Evolutionary conservation across 305 asterid genomes (phyloP), one percentile per base, ranked within the genome.

Genomic region (Fraxinus floribunda): DNA sequence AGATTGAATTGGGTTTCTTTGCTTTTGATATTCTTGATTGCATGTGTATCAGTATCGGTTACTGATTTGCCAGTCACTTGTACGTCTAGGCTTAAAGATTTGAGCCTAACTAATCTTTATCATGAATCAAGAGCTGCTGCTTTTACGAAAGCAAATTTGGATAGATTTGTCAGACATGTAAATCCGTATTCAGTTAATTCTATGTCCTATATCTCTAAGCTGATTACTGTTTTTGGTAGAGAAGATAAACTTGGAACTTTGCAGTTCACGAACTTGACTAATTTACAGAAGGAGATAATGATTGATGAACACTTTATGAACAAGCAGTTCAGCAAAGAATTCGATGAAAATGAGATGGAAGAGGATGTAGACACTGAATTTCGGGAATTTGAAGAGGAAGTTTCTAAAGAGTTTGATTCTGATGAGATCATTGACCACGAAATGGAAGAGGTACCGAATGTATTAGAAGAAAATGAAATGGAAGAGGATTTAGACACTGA

Each of bases 251-350:
- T 41, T 57, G 85, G 86, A 8, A 84, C 87, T 13, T 5, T 90
- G 79, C 88, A 89, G 77, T 96, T 86, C 83, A 41, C 81, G 84
- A 92, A 94, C 90, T 87, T 93, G 72, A 84, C 94, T 84, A 85
- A 85, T 79, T 77, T 87, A 55, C 87, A 82, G 81, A 83, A 76
- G 24, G 74, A 71, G 66, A 2, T 77, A 76, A 81, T 83, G 89
- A 78, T 78, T 41, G 83, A 78, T 7, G 85, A 80, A 5, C 18
- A 60, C 70, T 80, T 88, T 36, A 70, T 38, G 77, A 72, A 49
- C 52, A 73, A 71, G 36, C 66, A 75, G n/a, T 39, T 52, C 4
- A 32, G 18, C n/a, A 16, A 79, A 79, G 81, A 82, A 36, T n/a
- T 75, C 11, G 83, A 78, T 34, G 79, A 82, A 44, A 81, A 60